Evolutionary conservation across 805 yeast species (phyloP).

Genomic region (Starmerella gropengiesseri): DNA sequence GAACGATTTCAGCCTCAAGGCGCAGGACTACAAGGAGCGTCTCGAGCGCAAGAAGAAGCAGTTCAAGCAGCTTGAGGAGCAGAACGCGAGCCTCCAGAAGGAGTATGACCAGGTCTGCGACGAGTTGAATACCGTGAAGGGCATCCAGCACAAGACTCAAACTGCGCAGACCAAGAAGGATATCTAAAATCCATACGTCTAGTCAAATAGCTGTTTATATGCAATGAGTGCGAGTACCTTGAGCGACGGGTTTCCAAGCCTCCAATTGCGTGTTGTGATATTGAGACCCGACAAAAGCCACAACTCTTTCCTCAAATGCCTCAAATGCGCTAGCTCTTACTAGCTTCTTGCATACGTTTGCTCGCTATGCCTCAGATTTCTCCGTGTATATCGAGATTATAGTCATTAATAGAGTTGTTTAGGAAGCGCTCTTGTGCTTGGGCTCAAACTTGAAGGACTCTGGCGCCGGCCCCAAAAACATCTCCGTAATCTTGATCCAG

Average conservation of each 20-base stretch:
- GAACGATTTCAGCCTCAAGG: constrained; percentile 45
- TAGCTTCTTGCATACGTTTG: too few relatives aligned
- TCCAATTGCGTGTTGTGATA: too few relatives aligned
- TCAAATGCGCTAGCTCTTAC: too few relatives aligned
- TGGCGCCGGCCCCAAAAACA: constrained; percentile 83
- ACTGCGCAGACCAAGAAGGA: constrained; percentile 4
- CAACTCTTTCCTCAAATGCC: too few relatives aligned
- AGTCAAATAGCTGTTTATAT: too few relatives aligned
- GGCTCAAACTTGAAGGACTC: constrained; percentile 72
- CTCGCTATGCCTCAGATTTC: too few relatives aligned
- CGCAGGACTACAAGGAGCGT: constrained; percentile 39
- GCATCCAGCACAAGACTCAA: constrained; percentile 7
- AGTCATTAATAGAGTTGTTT: too few relatives aligned
- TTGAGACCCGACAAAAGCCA: too few relatives aligned
- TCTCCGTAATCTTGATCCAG: constrained; percentile 92
- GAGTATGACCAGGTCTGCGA: constrained; percentile 48
- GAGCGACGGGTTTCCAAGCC: too few relatives aligned
- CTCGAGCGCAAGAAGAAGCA: constrained; percentile 53
- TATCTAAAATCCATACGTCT: neutral
- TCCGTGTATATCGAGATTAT: too few relatives aligned
- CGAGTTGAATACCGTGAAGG: constrained; percentile 27
- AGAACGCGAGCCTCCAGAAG: constrained; percentile 51
- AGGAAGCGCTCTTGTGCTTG: constrained; percentile 89
- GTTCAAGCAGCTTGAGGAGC: constrained; percentile 57
- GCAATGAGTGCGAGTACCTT: too few relatives aligned